Evolutionary conservation across 192 early-diverging fungal genomes (phyloP).

Genomic region (Gryganskiella cystojenkinii): DNA sequence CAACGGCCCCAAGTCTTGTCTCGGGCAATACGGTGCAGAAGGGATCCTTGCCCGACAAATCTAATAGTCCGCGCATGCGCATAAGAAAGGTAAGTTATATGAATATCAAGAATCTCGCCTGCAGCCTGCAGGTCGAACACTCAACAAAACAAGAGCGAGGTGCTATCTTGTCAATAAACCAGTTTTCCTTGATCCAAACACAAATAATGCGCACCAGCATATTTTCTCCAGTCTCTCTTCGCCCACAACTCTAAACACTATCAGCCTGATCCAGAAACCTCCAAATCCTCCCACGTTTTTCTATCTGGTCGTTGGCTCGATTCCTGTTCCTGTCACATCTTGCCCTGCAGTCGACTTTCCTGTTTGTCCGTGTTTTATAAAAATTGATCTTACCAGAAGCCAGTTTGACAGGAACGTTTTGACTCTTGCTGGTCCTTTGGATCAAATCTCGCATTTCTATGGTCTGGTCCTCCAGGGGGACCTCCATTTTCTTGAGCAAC

Average conservation of each 20-base stretch:
- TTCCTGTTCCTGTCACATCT: background rate
- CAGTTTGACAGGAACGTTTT: constrained; percentile 69
- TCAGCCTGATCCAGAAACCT: background rate
- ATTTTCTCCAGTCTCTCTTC: too few relatives aligned
- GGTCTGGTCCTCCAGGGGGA: constrained; percentile 43
- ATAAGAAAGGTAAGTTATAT: too few relatives aligned
- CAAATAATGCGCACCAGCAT: too few relatives aligned
- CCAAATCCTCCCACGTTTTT: too few relatives aligned
- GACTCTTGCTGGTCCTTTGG: constrained; percentile 52
- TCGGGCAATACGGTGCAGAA: constrained; percentile 86
- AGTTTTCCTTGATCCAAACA: too few relatives aligned
- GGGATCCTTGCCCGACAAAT: constrained; percentile 84
- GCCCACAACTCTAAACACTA: background rate
- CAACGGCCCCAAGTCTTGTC: constrained; percentile 75
- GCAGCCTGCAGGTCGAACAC: too few relatives aligned
- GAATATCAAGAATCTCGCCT: too few relatives aligned
- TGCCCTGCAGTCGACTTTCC: background rate
- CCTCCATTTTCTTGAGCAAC: constrained; percentile 62
- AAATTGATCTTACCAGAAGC: constrained; percentile 58
- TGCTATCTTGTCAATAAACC: too few relatives aligned
- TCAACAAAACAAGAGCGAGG: too few relatives aligned
- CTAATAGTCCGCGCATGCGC: constrained; percentile 30
- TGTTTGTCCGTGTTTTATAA: background rate
- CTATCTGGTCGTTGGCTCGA: too few relatives aligned
- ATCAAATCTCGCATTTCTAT: constrained; percentile 68